Conservation (phyloP, 2,329 filamentous ascomycete genomes). For the Lachnellula occidentalis region DNA sequence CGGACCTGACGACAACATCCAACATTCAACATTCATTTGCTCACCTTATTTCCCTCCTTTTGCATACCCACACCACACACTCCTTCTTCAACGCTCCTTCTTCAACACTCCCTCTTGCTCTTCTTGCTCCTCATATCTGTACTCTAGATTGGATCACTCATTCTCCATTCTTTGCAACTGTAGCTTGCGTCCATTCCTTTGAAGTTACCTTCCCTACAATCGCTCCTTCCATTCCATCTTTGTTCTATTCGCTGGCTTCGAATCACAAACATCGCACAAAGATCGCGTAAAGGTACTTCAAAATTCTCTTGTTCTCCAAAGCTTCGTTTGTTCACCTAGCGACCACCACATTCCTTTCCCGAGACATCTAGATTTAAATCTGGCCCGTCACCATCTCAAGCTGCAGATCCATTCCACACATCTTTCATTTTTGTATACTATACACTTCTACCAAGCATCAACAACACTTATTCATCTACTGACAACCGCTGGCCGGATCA, state of each 20-base stretch:
- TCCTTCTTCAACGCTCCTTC: too few relatives aligned
- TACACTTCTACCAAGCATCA: neutral
- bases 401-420: neutral
- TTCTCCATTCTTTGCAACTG: conserved; percentile 1
- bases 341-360: neutral
- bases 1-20: neutral
- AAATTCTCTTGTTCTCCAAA: neutral
- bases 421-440: neutral
- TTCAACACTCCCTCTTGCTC: neutral
- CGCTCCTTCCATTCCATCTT: neutral
- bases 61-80: too few relatives aligned
- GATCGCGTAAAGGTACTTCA: neutral
- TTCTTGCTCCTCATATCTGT: neutral
- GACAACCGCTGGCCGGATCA: conserved; percentile 19
- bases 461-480: neutral
- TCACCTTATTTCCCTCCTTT: neutral
- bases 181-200: conserved; percentile 7
- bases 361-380: neutral
- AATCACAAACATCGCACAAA: neutral
- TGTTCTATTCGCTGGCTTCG: conserved; percentile 1
- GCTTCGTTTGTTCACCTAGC: neutral
- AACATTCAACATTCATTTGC: neutral
- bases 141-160: conserved; percentile 4
- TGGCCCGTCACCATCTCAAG: neutral
- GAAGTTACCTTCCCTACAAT: neutral